Percentiles rank a stretch among this genome's conserved stretches.
Conservation (phyloP, 208 protist genomes). For the Leptomonas pyrrhocoris region DNA sequence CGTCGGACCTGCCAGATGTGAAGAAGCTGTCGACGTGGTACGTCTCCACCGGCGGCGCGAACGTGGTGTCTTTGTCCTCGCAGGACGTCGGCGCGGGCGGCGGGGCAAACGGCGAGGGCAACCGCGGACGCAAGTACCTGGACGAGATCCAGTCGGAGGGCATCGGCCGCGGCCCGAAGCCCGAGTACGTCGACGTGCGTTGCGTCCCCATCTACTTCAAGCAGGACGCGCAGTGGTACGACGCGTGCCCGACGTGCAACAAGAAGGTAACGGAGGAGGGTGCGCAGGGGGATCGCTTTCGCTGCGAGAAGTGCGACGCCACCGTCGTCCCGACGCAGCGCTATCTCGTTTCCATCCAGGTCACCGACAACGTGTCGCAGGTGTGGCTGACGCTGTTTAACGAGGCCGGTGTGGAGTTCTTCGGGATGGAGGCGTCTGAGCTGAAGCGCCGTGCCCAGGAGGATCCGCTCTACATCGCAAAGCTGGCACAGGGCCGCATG, state of each 20-base stretch:
- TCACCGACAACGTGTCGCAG: constrained; percentile 88
- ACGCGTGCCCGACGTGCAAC: constrained; percentile 91
- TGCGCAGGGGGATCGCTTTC: constrained; percentile 75
- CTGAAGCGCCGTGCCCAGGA: constrained; percentile 79
- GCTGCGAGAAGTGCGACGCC: constrained; percentile 91
- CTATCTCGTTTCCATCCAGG: constrained; percentile 88
- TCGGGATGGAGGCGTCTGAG: constrained; percentile 84
- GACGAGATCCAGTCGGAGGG: constrained; percentile 80
- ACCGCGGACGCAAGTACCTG: constrained; percentile 86
- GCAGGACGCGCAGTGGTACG: constrained; percentile 91
- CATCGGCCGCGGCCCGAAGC: constrained; percentile 76
- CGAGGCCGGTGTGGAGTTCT: constrained; percentile 87
- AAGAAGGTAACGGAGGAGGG: constrained; percentile 90
- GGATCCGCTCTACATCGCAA: constrained; percentile 80
- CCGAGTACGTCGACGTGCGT: constrained; percentile 88
- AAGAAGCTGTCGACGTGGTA: constrained; percentile 90
- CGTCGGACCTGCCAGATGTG: constrained; percentile 67
- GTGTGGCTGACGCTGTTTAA: constrained; percentile 93
- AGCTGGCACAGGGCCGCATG: constrained; percentile 79
- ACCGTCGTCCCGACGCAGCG: constrained; percentile 76
- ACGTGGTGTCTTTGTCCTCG: constrained; percentile 77
- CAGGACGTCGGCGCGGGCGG: constrained; percentile 41
- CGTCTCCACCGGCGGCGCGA: constrained; percentile 77
- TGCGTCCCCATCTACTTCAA: constrained; percentile 92
- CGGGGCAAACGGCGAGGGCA: constrained; percentile 51